Evolutionary conservation across 1,284 basidiomycete genomes (phyloP), one percentile per base, ranked within the genome.

Genomic region (Albatrellus sp.): DNA sequence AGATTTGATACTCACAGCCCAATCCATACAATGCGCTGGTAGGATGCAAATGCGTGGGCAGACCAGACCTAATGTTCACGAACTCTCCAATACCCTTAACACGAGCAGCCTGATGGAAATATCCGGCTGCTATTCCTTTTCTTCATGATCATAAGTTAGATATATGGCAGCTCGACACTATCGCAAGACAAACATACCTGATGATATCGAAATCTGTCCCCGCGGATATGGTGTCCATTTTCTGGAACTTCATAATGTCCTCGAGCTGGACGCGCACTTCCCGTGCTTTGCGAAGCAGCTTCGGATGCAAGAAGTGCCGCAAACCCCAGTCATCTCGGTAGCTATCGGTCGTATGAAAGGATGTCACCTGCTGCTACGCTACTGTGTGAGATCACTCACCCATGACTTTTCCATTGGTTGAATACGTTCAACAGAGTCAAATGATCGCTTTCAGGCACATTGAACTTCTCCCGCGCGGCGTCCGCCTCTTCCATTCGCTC

Each of bases 81-180:
- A 97, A 98, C 64, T 98, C 96, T 50, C 94, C 96, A 49, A 98
- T 96, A 59, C 94, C 94, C 67, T 98, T 98, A 35, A 96, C 93
- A 51, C 91, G 72, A 8, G 94, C 94, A 0, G 96, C 93, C 64
- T 98, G 96, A 62, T 98, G 96, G 75, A 99, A 99, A 67, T 98
- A 99, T 19, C 94, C 96, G 12, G 93, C 89, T 38, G 91, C 85
- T 55, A 99, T 98, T 17, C 92, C 92, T 75, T 97, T 98, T 58
- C 94, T 91, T 36, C 40, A 37, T 17, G 13, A 20, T 24, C 28
- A 42, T 53, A 35, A 54, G 42, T 24, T 35, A 28, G 14, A 10
- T 1, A 14, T 35, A 14, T 14, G 6, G 37, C 36, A n/a, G 14
- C 16, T 37, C 9, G 24, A n/a, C 24, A 19, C 14, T 3, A 2